Conservation (phyloP, 768 basidiomycete genomes). For the Kwoniella pini region DNA sequence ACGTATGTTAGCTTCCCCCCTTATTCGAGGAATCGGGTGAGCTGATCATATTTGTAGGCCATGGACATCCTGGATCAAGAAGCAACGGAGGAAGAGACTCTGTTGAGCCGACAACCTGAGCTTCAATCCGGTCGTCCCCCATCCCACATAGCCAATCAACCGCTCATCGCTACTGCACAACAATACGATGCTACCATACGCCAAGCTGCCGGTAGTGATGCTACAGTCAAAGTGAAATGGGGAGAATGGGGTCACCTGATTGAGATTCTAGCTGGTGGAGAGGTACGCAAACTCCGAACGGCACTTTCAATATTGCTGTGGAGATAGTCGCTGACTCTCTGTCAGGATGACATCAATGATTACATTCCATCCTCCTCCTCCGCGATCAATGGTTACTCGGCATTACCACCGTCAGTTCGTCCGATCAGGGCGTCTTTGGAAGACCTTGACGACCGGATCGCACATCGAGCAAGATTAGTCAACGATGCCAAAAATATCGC, state of each 20-base stretch:
- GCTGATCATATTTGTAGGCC: constrained; percentile 60
- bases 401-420: constrained; percentile 43
- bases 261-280: constrained; percentile 68
- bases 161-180: constrained; percentile 69
- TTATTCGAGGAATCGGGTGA: not conserved
- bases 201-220: constrained; percentile 74
- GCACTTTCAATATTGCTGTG: no score
- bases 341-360: constrained; percentile 36
- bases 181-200: constrained; percentile 71
- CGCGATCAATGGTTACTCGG: constrained; percentile 19
- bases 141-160: constrained; percentile 76
- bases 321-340: not conserved
- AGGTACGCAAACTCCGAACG: constrained; percentile 55
- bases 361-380: constrained; percentile 59
- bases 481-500: constrained; percentile 66
- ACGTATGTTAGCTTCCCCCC: constrained; percentile 61
- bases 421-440: constrained; percentile 64
- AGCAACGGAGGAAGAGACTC: constrained; percentile 57
- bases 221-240: constrained; percentile 77
- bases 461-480: constrained; percentile 65
- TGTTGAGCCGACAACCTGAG: constrained; percentile 51
- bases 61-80: constrained; percentile 89
- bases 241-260: constrained; percentile 80
- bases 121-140: constrained; percentile 59
- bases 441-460: constrained; percentile 70